A percentile compares a stretch with the other conserved stretches of the same genome.
phyloP scores from a whole-genome alignment of 805 yeast genomes.

The Candida andamanensis region DNA sequence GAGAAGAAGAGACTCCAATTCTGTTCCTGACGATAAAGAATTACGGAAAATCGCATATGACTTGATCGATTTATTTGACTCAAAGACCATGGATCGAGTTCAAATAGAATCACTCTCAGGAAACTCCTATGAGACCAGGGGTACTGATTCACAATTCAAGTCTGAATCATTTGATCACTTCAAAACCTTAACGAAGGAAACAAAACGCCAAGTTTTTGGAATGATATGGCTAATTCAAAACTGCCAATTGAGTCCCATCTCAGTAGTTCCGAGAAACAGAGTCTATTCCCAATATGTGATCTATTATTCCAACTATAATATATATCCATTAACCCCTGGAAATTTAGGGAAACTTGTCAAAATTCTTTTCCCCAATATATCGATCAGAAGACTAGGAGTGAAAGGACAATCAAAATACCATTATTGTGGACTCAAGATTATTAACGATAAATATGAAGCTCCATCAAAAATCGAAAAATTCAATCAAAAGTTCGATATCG shows the following conservation, averaged over 20 bases:
- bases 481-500: neutral
- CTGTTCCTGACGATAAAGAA: conserved; percentile 13
- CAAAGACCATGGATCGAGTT: no score
- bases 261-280: conserved; percentile 39
- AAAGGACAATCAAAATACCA: conserved; percentile 82
- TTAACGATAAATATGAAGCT: conserved; percentile 2
- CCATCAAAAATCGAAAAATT: no score
- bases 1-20: conserved; percentile 5
- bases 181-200: conserved; percentile 47
- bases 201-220: conserved; percentile 73
- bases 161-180: conserved; percentile 1
- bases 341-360: conserved; percentile 72
- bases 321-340: conserved; percentile 69
- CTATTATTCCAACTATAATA: conserved; percentile 31
- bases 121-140: no score
- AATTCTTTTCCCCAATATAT: conserved; percentile 57
- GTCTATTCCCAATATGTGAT: conserved; percentile 39
- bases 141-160: neutral
- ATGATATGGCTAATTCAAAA: conserved; percentile 72
- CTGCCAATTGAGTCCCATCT: conserved; percentile 46
- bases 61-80: conserved; percentile 21
- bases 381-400: conserved; percentile 75
- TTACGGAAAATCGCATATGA: conserved; percentile 33
- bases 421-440: conserved; percentile 60
- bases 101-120: no score